Base-by-base conservation (phyloP, 345 rosid genomes). In the Acer saccharum region DNA sequence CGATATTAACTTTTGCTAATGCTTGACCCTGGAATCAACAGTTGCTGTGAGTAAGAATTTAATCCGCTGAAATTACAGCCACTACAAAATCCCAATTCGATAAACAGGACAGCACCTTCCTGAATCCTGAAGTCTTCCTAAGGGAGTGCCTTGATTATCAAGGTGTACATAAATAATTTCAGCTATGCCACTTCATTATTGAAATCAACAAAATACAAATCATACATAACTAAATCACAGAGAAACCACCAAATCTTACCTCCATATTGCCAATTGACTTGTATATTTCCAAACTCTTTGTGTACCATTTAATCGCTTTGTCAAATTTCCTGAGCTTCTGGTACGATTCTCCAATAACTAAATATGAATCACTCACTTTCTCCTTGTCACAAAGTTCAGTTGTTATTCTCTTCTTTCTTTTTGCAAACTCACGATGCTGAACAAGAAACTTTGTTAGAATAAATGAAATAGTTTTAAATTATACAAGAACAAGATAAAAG, bases 331-430 rank as follows among this genome's bases (percentile, higher is more conserved):
- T 86, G 75, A 94, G 95, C 89, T 88, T 91, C 65, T 85, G 89
- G 82, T 96, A 94, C 46, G 99, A 94, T 79, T 96, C 95, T 69
- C 99, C 98, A 71, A 92, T 81, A 79, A 79, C 89, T 82, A 90
- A 85, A 86, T 66, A 91, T 27, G 99, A 86, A 84, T 96, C 98
- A 79, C 91, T 74, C 66, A 87, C 82, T 84, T 91, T 94, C 84
- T 89, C 98, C 86, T 90, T 94, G 88, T 96, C 98, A 48, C 89
- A 84, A 43, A 96, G 94, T 80, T 90, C 86, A 72, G 43, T 82
- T 71, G 97, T 83, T 63, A 94, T 79, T 79, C 82, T 85, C 90
- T 92, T 94, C 88, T 92, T 96, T 83, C 82, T 83, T 82, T 96
- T 91, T 46, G 97, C 90, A 85, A 80, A 94, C 77, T 87, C 91